Base-by-base conservation (phyloP, 2,329 filamentous ascomycete genomes). In the Alternaria brassicicola region DNA sequence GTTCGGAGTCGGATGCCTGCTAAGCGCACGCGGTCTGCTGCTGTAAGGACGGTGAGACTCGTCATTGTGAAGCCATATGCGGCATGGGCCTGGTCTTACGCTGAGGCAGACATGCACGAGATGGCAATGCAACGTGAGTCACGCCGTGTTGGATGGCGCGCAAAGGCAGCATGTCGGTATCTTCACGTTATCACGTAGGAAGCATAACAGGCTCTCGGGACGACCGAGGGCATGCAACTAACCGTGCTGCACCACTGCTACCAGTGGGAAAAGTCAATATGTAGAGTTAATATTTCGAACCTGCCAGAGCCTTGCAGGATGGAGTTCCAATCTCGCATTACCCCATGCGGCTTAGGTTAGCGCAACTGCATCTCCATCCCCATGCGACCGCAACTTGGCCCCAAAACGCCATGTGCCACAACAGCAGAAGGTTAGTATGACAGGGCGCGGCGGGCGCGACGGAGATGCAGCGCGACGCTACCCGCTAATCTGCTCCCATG, bases 1-100 rank as follows among this genome's bases (percentile, higher is more conserved):
- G 46, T 65, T 72, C 69, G 69, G 68, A 68, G 57, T 70, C 70
- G 66, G 68, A 70, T 66, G 63, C 61, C 60, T 65, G 68, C 68
- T 66, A 68, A 61, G 66, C 61, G 60, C 65, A 55, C 54, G 55
- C 57, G 48, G 26, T 48, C 19, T 36, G 41, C 45, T 55, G 47
- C 57, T 55, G 45, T 60, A 54, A 57, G 53, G 52, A 57, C 41
- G 61, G 66, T 71, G 61, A 71, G 69, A 66, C 62, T 67, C 57
- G 51, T 61, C 64, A 58, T 49, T 47, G 55, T 41, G 47, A 21
- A 50, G 15, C 8, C 47, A 23, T 19, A 52, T 55, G 54, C 50
- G 55, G 57, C 41, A 58, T 51, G 60, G 60, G 57, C 23, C 41
- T 39, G 19, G 55, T 57, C 49, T 52, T 30, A 52, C 50, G 49